Base-by-base conservation (phyloP, 78 protist genomes). In the Dictyostelium brefeldianum region DNA sequence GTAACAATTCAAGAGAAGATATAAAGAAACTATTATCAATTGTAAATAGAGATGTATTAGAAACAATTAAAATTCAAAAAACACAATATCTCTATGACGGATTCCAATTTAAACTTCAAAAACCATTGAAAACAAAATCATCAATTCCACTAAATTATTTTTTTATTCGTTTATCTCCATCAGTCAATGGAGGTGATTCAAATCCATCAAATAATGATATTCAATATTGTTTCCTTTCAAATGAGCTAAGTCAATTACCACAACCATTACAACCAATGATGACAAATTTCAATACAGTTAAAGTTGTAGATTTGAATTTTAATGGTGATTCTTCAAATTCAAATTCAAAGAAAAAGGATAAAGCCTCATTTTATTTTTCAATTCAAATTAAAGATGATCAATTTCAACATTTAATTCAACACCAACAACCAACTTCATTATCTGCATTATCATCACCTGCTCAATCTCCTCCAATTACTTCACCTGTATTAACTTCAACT, bases 41-140 rank as follows among this genome's bases (percentile, higher is more conserved):
- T 6, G 71, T 75, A 2, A 78, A 51, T 62, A 59, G 29, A 15
- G 80, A 65, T 22, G 80, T 31, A 17, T 47, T 29, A 47, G 81
- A 62, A 22, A 50, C 36, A 25, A 87, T 77, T 5, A 75, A 17
- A 65, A 43, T 10, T 77, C 84, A 85, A 59, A 85, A 85, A 50
- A 36, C 62, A 0, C 50, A 27, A 5, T 73, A 73, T 7, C 20
- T 85, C 10, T 9, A 10, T 9, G 92, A 85, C 1, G 92, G 92
- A 10, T 65, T 74, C 20, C 51, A 46, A 59, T 85, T 85, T 59
- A 85, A 75, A 75, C 36, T 85, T 17, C 83, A 75, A 11, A 87
- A 75, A 29, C 83, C 81, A 41, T 18, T 85, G 15, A 85, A 85
- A 62, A 31, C 75, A 10, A 75, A 75, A 53, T 41, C 27, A 10